A percentile compares a stretch with the other conserved stretches of the same genome.
These are phyloP conservation scores for Eucalyptus guilfoylei DNA, from an alignment of 345 rosid genomes.

Conservation along the genomic window DNA sequence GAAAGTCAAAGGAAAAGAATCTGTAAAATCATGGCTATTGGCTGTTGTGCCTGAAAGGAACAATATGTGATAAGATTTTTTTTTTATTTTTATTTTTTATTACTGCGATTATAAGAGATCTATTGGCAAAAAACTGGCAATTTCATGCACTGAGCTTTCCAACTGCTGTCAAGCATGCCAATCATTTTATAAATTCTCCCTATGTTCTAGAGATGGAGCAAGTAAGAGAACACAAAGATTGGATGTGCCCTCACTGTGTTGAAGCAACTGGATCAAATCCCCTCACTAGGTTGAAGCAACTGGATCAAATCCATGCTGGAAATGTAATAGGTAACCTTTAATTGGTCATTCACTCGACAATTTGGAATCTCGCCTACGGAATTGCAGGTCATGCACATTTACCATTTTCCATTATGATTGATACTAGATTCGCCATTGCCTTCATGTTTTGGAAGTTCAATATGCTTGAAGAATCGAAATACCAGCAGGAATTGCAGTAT, in stretches of 20 bases:
- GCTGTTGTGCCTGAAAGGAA: neutral
- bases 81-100: neutral
- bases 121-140: neutral
- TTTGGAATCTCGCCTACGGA: neutral
- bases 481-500: constrained; percentile 21
- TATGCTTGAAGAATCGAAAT: constrained; percentile 17
- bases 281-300: neutral
- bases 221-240: constrained; percentile 18
- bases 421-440: neutral
- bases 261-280: neutral
- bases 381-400: neutral
- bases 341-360: neutral
- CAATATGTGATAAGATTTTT: neutral
- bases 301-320: constrained; percentile 21
- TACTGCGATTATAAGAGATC: neutral
- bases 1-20: neutral
- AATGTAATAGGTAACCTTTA: constrained; percentile 17
- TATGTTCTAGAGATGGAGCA: constrained; percentile 13
- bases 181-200: neutral
- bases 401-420: neutral
- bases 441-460: constrained; percentile 3
- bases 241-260: constrained; percentile 39
- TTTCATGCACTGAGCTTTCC: too few species aligned
- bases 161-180: neutral
- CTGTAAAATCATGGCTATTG: neutral